Percentiles rank a stretch among this genome's conserved stretches.
phyloP scores from a whole-genome alignment of 129 eudicot species.

The Lactuca sativa region DNA sequence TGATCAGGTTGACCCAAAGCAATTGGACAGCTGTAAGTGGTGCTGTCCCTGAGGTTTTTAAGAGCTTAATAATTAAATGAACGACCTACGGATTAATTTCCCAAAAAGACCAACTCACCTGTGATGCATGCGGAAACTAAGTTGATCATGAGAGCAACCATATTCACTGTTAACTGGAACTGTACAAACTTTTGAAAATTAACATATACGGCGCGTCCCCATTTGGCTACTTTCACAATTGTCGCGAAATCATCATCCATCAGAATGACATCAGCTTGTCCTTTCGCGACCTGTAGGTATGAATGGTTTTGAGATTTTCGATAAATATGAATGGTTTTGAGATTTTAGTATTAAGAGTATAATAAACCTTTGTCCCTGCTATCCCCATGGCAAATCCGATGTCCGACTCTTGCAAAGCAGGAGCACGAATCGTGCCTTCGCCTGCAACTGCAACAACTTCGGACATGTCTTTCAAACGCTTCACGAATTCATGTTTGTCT shows the following conservation, averaged over 20 bases:
- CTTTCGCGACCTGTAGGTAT: conserved; percentile 76
- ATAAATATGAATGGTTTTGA: no score
- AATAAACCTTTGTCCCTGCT: conserved; percentile 85
- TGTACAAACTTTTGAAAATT: conserved; percentile 93
- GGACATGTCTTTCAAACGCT: conserved; percentile 45
- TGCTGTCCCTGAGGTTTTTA: conserved; percentile 60
- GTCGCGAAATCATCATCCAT: conserved; percentile 89
- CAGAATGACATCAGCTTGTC: conserved; percentile 86
- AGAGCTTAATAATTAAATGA: background rate
- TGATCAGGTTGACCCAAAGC: conserved; percentile 91
- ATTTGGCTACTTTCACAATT: conserved; percentile 79
- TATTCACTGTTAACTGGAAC: conserved; percentile 84
- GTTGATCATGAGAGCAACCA: conserved; percentile 92
- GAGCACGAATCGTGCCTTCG: conserved; percentile 93
- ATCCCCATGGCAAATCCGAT: conserved; percentile 95
- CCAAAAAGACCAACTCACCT: conserved; percentile 37
- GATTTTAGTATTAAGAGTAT: no score
- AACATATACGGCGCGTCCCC: conserved; percentile 92
- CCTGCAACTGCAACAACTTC: conserved; percentile 96
- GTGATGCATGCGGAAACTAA: conserved; percentile 86
- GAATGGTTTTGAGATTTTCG: background rate
- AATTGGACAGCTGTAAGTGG: conserved; percentile 86
- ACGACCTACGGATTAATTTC: background rate
- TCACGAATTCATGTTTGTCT: conserved; percentile 78
- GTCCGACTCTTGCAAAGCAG: conserved; percentile 85